These are phyloP conservation scores for Besnoitia besnoiti DNA, from an alignment of 169 alveolate genomes.

Conservation along the genomic window DNA sequence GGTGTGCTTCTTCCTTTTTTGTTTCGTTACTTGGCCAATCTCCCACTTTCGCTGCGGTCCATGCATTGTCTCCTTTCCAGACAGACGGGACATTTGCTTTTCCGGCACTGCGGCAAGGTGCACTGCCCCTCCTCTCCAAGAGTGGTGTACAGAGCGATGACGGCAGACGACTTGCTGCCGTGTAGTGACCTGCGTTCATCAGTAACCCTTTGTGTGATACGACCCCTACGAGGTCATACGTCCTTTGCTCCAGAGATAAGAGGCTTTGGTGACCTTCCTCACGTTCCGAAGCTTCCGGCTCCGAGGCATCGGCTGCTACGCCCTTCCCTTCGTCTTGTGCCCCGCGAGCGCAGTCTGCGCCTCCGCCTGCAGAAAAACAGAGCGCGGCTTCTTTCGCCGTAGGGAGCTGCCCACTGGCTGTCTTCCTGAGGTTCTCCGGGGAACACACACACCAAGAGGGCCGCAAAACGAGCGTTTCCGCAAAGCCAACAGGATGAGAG, in stretches of 20 bases:
- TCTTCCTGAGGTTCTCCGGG: neutral
- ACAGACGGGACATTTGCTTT: neutral
- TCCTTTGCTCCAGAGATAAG: neutral
- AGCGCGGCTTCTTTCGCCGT: no score
- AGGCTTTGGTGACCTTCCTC: neutral
- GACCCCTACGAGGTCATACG: neutral
- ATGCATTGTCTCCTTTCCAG: neutral
- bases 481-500: neutral
- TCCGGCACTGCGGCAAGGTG: neutral
- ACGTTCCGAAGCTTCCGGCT: neutral
- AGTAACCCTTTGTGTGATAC: neutral
- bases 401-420: no score
- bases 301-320: neutral
- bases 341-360: neutral
- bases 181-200: slow-evolving; percentile 13
- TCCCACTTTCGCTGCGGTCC: neutral
- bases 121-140: neutral
- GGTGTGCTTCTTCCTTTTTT: neutral
- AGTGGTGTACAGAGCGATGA: neutral
- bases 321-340: neutral
- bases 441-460: neutral
- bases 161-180: slow-evolving; percentile 12
- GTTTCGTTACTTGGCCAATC: neutral
- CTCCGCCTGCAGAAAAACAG: neutral
- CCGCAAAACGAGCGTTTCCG: neutral